Percentiles rank a stretch among this genome's conserved stretches.
phyloP scores from a whole-genome alignment of 441 rosid species.

The Geranium incanum region DNA sequence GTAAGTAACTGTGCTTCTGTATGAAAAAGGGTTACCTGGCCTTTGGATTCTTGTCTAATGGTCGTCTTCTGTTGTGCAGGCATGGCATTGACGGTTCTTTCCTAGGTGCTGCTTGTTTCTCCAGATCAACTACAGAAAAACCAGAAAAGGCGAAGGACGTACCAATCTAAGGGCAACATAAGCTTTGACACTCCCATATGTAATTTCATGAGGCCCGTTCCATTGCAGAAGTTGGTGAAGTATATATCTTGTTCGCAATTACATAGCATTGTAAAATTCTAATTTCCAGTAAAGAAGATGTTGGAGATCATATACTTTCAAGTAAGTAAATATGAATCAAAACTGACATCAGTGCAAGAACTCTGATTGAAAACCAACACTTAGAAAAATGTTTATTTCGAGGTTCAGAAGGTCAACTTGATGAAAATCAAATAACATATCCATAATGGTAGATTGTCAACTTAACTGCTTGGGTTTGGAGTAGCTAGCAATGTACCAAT shows the following conservation, averaged over 20 bases:
- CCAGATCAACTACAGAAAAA: no score
- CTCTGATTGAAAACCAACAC: not conserved
- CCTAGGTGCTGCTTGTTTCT: no score
- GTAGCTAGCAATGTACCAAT: no score
- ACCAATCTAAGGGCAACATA: not conserved
- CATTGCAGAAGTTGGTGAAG: not conserved
- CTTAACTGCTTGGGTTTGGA: no score
- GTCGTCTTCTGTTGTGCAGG: no score
- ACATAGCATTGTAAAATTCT: not conserved
- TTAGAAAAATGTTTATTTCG: not conserved
- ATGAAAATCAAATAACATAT: not conserved
- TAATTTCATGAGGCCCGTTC: not conserved
- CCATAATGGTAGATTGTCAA: no score
- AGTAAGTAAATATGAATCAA: not conserved
- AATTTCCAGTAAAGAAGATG: not conserved
- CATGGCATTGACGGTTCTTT: no score
- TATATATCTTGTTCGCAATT: not conserved
- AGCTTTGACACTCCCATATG: not conserved
- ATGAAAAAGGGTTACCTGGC: no score
- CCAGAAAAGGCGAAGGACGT: no score
- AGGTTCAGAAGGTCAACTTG: not conserved
- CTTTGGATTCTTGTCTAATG: no score
- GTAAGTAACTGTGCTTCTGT: no score
- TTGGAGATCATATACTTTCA: not conserved
- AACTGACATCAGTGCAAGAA: not conserved